phyloP scores from a whole-genome alignment of 768 basidiomycete species.

The Termitomyces sp. region DNA sequence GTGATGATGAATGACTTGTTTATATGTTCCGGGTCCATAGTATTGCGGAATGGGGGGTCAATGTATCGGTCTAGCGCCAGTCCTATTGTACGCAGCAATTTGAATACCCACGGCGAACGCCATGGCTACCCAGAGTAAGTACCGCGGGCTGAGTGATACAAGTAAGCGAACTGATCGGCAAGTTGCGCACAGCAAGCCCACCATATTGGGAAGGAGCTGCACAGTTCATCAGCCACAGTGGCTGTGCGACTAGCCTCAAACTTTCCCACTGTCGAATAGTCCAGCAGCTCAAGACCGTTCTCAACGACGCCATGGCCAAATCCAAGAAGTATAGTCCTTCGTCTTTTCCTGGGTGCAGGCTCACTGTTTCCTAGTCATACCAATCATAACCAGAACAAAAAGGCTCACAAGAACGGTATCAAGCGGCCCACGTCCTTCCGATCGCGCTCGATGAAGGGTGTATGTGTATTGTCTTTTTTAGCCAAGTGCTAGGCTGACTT shows the following conservation, averaged over 20 bases:
- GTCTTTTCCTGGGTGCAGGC: background rate
- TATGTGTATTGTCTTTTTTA: conserved; percentile 41
- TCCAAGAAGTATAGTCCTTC: conserved; percentile 81
- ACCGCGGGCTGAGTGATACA: too few species aligned
- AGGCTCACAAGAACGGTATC: conserved; percentile 98
- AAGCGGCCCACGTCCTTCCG: conserved; percentile 73
- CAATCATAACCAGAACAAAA: conserved; percentile 95
- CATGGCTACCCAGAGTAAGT: background rate
- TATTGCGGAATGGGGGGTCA: background rate
- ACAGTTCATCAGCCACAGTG: conserved; percentile 43
- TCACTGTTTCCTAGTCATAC: conserved; percentile 55
- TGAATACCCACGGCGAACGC: background rate
- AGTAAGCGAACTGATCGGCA: conserved; percentile 5
- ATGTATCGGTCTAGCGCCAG: background rate
- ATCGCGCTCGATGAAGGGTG: conserved; percentile 85
- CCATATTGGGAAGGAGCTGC: conserved; percentile 24
- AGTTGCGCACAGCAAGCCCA: background rate
- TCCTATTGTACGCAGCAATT: background rate
- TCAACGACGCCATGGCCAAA: conserved; percentile 77
- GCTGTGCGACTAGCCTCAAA: conserved; percentile 27
- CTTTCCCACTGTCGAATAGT: conserved; percentile 11
- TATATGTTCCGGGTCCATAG: conserved; percentile 6
- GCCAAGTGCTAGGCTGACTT: background rate
- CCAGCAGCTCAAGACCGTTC: conserved; percentile 24
- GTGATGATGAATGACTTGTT: conserved; percentile 10